Evolutionary conservation across 768 basidiomycete genomes (phyloP), one percentile per base, ranked within the genome.

Genomic region (Lactarius vividus): DNA sequence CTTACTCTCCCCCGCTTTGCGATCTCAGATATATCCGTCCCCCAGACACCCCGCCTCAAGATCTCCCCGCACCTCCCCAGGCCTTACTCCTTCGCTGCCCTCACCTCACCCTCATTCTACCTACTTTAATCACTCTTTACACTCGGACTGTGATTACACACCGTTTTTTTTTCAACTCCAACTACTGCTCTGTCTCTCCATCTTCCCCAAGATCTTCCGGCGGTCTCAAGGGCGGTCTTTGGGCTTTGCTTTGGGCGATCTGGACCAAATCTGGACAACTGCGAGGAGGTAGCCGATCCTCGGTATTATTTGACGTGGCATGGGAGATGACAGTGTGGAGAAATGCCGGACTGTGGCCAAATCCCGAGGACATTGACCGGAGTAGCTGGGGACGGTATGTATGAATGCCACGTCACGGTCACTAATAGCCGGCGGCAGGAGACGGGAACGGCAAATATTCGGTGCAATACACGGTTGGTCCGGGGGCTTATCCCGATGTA

Each of bases 1-100:
- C 44, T 55, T 6, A 1, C 15, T 54, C 26, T 18, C 11, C 26
- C 6, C 13, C 20, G 52, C 23, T 13, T 13, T 13, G 28, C 29
- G 54, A 65, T 65, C 65, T 65, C 29, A 60, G 64, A 57, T 65
- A 44, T 0, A 11, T 0, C 0, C 13, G 60, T 57, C 49, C 65
- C 65, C 26, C 60, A 5, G 65, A 52, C 35, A 62, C 61, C 49
- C 46, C 28, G 1, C 33, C n/a, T 1, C 23, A 4, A 40, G 15
- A 8, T 40, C 39, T 39, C 37, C 11, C 40, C 40, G 16, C 40
- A 40, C 39, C 16, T 40, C 40, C 40, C 40, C 15, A 6, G 13
- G 10, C 37, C 16, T 18, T 40, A 40, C 16, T 40, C 54, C 10
- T 37, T 37, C 11, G 35, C 11, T 3, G 11, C 11, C 35, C 35